Base-by-base conservation (phyloP, 2,329 filamentous ascomycete genomes). In the Ophiostoma novo-ulmi region DNA sequence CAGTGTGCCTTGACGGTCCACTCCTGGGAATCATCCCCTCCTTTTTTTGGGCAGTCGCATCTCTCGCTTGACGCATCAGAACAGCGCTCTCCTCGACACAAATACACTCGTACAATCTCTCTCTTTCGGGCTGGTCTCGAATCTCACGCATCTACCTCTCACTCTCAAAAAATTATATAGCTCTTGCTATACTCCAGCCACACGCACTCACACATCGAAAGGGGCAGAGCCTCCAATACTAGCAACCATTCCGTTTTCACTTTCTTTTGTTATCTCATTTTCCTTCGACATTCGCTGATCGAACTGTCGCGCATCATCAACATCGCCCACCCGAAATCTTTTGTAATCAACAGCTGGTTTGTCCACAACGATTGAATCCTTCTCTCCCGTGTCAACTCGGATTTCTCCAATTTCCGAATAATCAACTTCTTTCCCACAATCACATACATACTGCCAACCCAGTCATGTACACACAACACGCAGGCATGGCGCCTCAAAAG, bases 401-500 rank as follows among this genome's bases (percentile, higher is more conserved):
- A 69, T 58, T 36, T 36, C 31, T 10, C 6, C 8, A n/a, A n/a
- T 26, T 67, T 36, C 64, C 61, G 20, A 11, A 52, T 36, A 26
- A 41, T 36, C 38, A 55, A 65, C 22, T 14, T 22, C 20, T 22
- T 55, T 8, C 48, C n/a, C 48, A 55, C 48, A n/a, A 22, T 48
- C 31, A 52, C 44, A 55, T 26, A 41, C 58, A 55, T n/a, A 68
- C 71, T 44, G 39, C 58, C 71, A 17, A 48, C 44, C 6, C 44
- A 79, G 81, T 72, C 78, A 94, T 94, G 91, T 94, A 93, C 82
- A 87, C 90, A 75, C 90, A 93, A 83, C 91, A 93, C 83, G 87
- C 91, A 78, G 86, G 89, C 76, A 97, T 97, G 92, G 91, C 92
- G 78, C 91, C 91, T 74, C 93, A 97, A 83, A 97, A 97, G 81